Base-by-base conservation (phyloP, 2,329 filamentous ascomycete genomes). In the Fusarium hostae region DNA sequence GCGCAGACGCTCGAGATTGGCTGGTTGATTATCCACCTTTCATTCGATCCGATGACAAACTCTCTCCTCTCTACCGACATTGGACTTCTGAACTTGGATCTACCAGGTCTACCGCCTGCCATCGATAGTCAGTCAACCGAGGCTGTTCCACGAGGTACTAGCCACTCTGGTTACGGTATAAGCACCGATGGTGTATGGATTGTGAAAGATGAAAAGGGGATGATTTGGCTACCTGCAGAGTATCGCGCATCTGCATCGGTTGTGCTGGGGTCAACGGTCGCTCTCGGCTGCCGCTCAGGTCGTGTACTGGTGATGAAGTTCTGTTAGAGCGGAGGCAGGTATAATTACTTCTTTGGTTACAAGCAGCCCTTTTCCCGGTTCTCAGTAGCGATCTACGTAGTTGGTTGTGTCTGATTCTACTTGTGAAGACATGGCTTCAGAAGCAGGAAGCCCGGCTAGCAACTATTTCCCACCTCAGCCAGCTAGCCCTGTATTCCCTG, bases 221-320 rank as follows among this genome's bases (percentile, higher is more conserved):
- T 50, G 47, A 12, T 50, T 48, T 50, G 47, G 47, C n/a, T 50
- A 50, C 30, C 47, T 35, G 2, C 32, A 0, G 47, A 50, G 13
- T 50, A 50, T 50, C 30, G 47, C 12, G 2, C 10, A 20, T 18
- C 11, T n/a, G 6, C 24, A 50, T 35, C 30, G 45, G 47, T 30
- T 34, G 13, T 26, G 30, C n/a, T 50, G 32, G 47, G 8, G 24
- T 18, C 47, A 50, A 50, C 30, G 30, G n/a, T 50, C n/a, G 47
- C 47, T 50, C 24, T 50, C 47, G 20, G 47, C 22, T 63, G 62
- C 37, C n/a, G 18, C 9, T 66, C 58, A 56, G 68, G 66, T 32
- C 55, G 44, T 59, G 39, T 72, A 24, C 34, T 70, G 18, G 52
- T 58, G 37, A 60, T 74, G 32, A 41, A 59, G 41, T 68, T 74